Base-by-base conservation (phyloP, 805 yeast genomes). In the Monosporozyma siamensis region DNA sequence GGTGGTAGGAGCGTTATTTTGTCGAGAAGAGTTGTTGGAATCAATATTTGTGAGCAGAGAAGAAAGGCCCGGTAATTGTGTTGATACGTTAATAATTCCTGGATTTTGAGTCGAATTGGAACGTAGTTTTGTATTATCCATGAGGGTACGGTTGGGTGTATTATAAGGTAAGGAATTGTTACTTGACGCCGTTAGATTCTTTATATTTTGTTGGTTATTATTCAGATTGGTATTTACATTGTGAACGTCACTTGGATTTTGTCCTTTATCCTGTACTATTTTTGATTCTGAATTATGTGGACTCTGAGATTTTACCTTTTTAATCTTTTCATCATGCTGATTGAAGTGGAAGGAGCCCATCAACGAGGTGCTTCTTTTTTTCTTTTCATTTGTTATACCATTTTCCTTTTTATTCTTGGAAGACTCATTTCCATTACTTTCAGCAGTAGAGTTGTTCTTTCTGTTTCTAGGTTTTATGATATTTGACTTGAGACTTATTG, bases 381-480 rank as follows among this genome's bases (percentile, higher is more conserved):
- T 53, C 35, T 44, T 47, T 4, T 51, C 59, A 14, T 21, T 20
- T 3, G 31, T 1, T 17, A 10, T 4, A 3, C 30, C 39, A 4
- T 43, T 49, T 30, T 45, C 45, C 11, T 27, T 39, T n/a, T 35
- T 20, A 32, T 34, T 36, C 37, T 38, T 41, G 26, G 17, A n/a
- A 12, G 18, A 18, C 18, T 32, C 35, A 18, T 41, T 17, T 14
- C 39, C 11, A 32, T 32, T 15, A 22, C 30, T 27, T 14, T 14
- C 30, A 21, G 30, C 8, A 35, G 14, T 35, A 5, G 32, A 37
- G 24, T 48, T 49, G 3, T 49, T 80, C 55, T 83, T 82, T 55
- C 97, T 74, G 59, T 89, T 89, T 58, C 97, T 74, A 34, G 92
- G 80, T 65, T 88, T 87, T 61, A 89, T 89, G 23, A 89, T 88